Evolutionary conservation across 2,329 filamentous ascomycete genomes (phyloP).

Genomic region (Phyllosticta capitalensis): DNA sequence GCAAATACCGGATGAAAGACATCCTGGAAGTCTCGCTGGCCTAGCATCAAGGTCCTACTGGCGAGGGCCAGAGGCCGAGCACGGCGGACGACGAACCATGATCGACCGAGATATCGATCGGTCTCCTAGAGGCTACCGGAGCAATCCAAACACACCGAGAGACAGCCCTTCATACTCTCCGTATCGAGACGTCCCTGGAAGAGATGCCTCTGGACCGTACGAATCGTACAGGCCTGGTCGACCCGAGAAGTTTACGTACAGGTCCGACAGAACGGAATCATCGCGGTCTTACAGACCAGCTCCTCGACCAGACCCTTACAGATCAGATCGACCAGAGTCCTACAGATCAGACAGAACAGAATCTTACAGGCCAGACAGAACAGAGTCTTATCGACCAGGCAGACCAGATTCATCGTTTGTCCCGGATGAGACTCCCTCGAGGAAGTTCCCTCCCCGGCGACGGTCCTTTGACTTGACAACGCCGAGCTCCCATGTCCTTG

Average conservation of each 20-base stretch:
- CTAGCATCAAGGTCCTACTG: no score
- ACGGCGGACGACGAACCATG: not conserved
- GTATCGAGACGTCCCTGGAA: not conserved
- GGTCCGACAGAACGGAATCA: no score
- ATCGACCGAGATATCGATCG: not conserved
- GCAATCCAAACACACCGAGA: not conserved
- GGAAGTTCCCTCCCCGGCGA: not conserved
- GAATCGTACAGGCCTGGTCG: not conserved
- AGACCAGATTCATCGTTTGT: not conserved
- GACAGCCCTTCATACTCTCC: not conserved
- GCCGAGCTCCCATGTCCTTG: no score
- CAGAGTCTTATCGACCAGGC: not conserved
- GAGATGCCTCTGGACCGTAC: not conserved
- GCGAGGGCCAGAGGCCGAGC: no score
- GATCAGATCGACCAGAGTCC: not conserved
- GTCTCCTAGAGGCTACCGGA: not conserved
- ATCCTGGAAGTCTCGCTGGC: no score
- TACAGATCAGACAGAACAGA: not conserved
- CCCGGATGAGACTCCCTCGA: not conserved
- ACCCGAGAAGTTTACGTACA: not conserved
- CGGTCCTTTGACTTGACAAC: not conserved
- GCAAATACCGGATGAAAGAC: no score
- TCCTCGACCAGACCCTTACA: not conserved
- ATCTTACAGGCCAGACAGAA: not conserved
- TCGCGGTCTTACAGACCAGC: not conserved